Evolutionary conservation across 78 protist species (phyloP).

Genomic region (Planoprotostelium fungivorum): DNA sequence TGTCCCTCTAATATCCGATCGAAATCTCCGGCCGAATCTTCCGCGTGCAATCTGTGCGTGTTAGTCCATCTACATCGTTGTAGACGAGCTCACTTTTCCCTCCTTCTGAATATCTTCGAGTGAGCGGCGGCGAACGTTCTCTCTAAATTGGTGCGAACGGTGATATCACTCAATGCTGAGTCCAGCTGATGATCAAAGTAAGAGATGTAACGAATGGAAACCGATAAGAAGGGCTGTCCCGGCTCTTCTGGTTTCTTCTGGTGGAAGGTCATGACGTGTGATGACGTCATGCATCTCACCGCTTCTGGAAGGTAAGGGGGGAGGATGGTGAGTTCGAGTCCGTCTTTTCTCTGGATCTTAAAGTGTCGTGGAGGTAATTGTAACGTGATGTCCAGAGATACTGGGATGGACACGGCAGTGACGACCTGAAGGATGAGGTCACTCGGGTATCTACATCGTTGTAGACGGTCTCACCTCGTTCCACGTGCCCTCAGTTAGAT

Average conservation of each 20-base stretch:
- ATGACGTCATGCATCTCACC: background rate
- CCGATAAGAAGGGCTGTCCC: background rate
- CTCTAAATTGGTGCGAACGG: background rate
- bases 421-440: no score
- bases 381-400: background rate
- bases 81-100: background rate
- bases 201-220: background rate
- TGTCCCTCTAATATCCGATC: background rate
- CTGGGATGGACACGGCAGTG: background rate
- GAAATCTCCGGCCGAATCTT: background rate
- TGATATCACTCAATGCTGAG: background rate
- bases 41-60: background rate
- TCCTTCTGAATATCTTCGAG: background rate
- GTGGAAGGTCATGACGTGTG: background rate
- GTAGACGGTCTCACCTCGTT: background rate
- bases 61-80: background rate
- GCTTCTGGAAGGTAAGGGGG: background rate
- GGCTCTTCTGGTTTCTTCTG: background rate
- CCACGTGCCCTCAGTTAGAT: background rate
- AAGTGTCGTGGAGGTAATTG: background rate
- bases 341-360: background rate
- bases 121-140: background rate
- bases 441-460: no score
- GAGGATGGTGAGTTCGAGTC: background rate
- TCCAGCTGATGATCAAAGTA: background rate